Evolutionary conservation across 345 rosid genomes (phyloP), one percentile per base, ranked within the genome.

Genomic region (Eucalyptus pauciflora): DNA sequence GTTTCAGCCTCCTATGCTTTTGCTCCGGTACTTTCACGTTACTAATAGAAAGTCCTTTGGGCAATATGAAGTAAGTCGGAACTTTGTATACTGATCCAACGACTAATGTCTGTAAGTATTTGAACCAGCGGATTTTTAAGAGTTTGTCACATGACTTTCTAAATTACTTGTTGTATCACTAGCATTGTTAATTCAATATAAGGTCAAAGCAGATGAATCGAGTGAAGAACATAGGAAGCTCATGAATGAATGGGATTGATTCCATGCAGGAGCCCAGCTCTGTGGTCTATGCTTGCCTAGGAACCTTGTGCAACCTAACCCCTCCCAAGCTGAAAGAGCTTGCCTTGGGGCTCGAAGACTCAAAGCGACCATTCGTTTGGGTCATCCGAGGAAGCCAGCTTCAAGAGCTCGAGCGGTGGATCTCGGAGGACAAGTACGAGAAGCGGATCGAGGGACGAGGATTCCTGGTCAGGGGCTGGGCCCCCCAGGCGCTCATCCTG

Each of bases 211-310:
- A 33, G 86, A 85, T n/a, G 18, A 2, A 45, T 45, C 86, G 27
- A 13, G 52, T 25, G 51, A 85, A 27, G 33, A 48, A 85, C 10
- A 8, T 16, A 45, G 33, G 50, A 13, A 46, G 18, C 37, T 85
- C 86, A n/a, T 13, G 50, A 50, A 46, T 56, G 51, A 86, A 86
- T 10, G 93, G 95, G 94, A 94, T 93, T 50, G 92, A 92, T 31
- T 62, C 81, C 46, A 10, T 50, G 71, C 71, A 87, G 29, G 31
- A 91, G 50, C 52, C 90, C 4, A 49, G 81, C 6, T 90, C 92
- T 8, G 94, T 92, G 3, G 60, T 93, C 18, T 93, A 93, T 90
- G 94, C 86, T 31, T 92, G 94, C 86, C 86, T 92, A 7, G 95
- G 94, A 45, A 93, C 92, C 87, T 54, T 90, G 29, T 85, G 87